Evolutionary conservation across 192 early-diverging fungal genomes (phyloP).

Genomic region (Podila epigama): DNA sequence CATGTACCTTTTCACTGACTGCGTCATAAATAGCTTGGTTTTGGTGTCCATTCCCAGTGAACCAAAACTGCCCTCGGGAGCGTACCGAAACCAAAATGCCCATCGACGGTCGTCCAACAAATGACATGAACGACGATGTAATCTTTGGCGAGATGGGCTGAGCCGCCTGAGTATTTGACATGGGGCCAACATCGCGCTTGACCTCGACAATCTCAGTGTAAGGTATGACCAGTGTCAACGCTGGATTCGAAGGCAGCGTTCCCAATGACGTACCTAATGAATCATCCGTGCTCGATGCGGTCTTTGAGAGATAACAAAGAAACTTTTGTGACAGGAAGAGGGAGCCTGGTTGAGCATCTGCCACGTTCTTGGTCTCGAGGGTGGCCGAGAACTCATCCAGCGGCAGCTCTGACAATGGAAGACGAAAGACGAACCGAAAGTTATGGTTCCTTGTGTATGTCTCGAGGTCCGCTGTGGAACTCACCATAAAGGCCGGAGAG

Average conservation of each 20-base stretch:
- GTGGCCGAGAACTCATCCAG: slow-evolving; percentile 9
- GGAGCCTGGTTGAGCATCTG: slow-evolving; percentile 13
- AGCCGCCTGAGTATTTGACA: neutral
- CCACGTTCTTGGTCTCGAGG: slow-evolving; percentile 22
- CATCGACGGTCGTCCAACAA: slow-evolving; percentile 13
- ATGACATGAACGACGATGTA: slow-evolving; percentile 12
- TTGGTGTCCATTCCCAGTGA: slow-evolving; percentile 6
- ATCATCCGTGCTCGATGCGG: neutral
- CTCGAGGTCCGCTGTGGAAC: slow-evolving; percentile 23
- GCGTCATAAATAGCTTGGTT: slow-evolving; percentile 29
- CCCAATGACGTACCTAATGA: neutral
- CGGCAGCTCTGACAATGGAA: slow-evolving; percentile 8
- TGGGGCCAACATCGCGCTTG: slow-evolving; percentile 29
- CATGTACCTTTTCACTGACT: neutral
- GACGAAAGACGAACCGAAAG: slow-evolving; percentile 21
- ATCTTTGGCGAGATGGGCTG: neutral
- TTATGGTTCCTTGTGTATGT: neutral
- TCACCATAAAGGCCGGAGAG: slow-evolving; percentile 1
- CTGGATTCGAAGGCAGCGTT: neutral
- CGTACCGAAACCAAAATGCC: slow-evolving; percentile 7
- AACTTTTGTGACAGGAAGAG: slow-evolving; percentile 23
- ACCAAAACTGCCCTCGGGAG: slow-evolving; percentile 22
- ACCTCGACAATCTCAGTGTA: slow-evolving; percentile 27
- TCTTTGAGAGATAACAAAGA: slow-evolving; percentile 26
- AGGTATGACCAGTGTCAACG: slow-evolving; percentile 25